phyloP scores from a whole-genome alignment of 1,139 yeast species.

The Martiniozyma asiatica region DNA sequence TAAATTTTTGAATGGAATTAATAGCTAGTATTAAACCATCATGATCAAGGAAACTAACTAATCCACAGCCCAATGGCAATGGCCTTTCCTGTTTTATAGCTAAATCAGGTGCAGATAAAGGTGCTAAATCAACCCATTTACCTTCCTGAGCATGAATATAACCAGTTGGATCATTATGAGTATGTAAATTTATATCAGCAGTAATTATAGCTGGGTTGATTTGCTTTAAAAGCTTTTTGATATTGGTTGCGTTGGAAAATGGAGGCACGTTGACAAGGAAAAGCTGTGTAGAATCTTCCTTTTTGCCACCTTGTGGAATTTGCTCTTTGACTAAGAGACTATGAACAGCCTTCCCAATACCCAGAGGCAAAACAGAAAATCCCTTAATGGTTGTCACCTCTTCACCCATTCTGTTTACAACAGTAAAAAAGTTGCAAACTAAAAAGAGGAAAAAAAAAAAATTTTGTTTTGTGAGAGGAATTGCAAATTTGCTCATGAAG shows the following conservation, averaged over 20 bases:
- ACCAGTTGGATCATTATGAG: constrained; percentile 10
- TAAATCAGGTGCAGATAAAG: constrained; percentile 49
- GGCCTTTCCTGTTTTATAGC: constrained; percentile 16
- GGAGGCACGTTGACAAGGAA: constrained; percentile 74
- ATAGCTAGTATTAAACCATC: constrained; percentile 59
- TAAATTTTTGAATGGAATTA: too few relatives aligned
- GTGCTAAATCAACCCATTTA: constrained; percentile 45
- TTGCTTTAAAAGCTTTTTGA: constrained; percentile 47
- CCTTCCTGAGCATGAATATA: constrained; percentile 31
- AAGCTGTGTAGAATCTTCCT: constrained; percentile 31
- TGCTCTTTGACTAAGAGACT: constrained; percentile 62
- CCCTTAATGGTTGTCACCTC: constrained; percentile 33
- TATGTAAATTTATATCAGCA: constrained; percentile 27
- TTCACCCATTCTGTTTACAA: too few relatives aligned
- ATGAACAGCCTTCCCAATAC: too few relatives aligned
- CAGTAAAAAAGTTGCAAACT: too few relatives aligned
- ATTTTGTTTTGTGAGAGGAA: too few relatives aligned
- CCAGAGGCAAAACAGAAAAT: constrained; percentile 38
- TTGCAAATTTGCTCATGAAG: too few relatives aligned
- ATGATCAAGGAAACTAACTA: constrained; percentile 67
- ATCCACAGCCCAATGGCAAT: constrained; percentile 63
- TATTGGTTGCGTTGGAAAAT: constrained; percentile 36
- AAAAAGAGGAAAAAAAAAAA: too few relatives aligned
- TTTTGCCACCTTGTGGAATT: constrained; percentile 29
- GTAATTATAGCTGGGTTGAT: constrained; percentile 54